phyloP scores from a whole-genome alignment of 75 land plant genomes.

The Pinus albicaulis region DNA sequence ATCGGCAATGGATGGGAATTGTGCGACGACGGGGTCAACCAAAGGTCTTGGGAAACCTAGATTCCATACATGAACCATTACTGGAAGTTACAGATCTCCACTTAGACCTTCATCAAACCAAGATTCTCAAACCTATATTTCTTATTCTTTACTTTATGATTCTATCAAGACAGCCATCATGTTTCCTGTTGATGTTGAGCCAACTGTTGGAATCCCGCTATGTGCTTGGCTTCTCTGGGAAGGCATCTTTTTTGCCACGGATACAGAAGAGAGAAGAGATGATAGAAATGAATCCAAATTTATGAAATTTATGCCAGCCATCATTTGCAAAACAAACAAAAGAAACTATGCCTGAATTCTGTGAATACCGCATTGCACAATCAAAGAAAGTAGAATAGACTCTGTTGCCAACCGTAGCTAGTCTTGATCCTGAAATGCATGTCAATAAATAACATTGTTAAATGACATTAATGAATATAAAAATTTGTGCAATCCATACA shows the following conservation, averaged over 20 bases:
- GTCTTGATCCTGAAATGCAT: slow-evolving; percentile 74
- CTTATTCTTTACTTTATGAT: too few relatives aligned
- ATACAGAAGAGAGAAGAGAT: slow-evolving; percentile 64
- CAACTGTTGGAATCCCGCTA: slow-evolving; percentile 16
- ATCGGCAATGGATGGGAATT: too few relatives aligned
- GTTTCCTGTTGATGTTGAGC: slow-evolving; percentile 18
- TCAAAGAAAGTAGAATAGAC: slow-evolving; percentile 63
- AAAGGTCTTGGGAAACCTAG: too few relatives aligned
- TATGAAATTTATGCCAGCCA: slow-evolving; percentile 59
- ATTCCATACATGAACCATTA: too few relatives aligned
- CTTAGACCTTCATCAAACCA: too few relatives aligned
- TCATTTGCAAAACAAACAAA: slow-evolving; percentile 65
- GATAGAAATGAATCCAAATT: slow-evolving; percentile 93
- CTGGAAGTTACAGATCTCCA: too few relatives aligned
- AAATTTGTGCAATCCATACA: neutral
- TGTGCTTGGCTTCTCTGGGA: slow-evolving; percentile 35
- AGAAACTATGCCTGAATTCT: slow-evolving; percentile 86
- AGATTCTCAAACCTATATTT: too few relatives aligned
- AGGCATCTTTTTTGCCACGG: slow-evolving; percentile 47
- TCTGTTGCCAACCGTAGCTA: slow-evolving; percentile 81
- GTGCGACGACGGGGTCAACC: too few relatives aligned
- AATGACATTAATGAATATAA: neutral
- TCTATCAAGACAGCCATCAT: slow-evolving; percentile 24
- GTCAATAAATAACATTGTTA: neutral
- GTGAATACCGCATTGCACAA: slow-evolving; percentile 86